Evolutionary conservation across 2,329 filamentous ascomycete species (phyloP), one percentile per base, ranked within the genome.

Genomic region (Colletotrichum graminicola): DNA sequence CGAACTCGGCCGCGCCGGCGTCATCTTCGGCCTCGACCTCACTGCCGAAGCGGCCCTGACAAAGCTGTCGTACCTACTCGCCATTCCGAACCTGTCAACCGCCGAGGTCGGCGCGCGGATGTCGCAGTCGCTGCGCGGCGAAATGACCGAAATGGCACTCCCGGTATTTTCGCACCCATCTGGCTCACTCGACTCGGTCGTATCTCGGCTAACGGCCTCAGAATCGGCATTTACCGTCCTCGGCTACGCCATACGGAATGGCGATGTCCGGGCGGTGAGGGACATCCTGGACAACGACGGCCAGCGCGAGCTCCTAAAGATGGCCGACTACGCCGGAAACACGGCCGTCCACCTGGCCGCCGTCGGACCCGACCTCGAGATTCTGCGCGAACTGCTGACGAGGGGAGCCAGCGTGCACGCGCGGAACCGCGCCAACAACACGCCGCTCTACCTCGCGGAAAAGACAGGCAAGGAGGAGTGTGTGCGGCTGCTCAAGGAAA

Each of bases 31-130:
- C 7, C 89, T 95, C 75, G 94, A 97, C 77, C 87, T 97, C 82
- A 98, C 95, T 0, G 93, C 93, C 29, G 95, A 98, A 83, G 95
- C 94, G 3, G 95, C 95, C 7, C 88, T 97, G 75, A 96, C 95
- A 26, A 98, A 98, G 81, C 87, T 98, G 36, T 93, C 94, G 1
- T 97, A 97, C 79, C 88, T 97, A 3, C 87, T 97, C 23, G 92
- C 93, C 5, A 80, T 87, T 5, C 90, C 92, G 1, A 86, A 85
- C 41, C 84, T 92, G n/a, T 86, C 88, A 0, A 85, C 88, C 10
- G 84, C 87, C 64, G 91, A 93, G 29, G 90, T 97, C 36, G 87
- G 90, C 4, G 85, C 84, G 73, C 86, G 87, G 73, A 97, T 97
- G 89, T 90, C 92, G 8, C 82, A 87, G 32, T 93, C 92, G 14